A percentile compares a stretch with the other conserved stretches of the same genome.
phyloP scores from a whole-genome alignment of 805 yeast species.

The Yarrowia sp. region DNA sequence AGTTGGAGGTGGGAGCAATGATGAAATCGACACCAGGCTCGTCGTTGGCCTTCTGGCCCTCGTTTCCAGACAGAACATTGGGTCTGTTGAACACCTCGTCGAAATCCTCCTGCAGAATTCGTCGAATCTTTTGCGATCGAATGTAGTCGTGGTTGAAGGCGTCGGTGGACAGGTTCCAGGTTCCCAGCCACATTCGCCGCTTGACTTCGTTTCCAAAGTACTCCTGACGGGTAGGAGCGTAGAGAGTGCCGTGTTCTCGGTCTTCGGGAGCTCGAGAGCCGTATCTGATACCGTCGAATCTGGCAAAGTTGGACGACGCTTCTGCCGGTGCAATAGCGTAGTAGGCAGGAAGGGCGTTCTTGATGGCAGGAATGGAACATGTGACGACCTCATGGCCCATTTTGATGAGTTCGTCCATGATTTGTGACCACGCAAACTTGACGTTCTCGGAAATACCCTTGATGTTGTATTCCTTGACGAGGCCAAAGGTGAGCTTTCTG shows the following conservation, averaged over 20 bases:
- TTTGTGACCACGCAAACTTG: slow-evolving; percentile 56
- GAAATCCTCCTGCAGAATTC: slow-evolving; percentile 67
- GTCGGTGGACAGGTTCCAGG: slow-evolving; percentile 80
- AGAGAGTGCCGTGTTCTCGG: slow-evolving; percentile 51
- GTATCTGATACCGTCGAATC: slow-evolving; percentile 90
- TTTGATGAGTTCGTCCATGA: slow-evolving; percentile 55
- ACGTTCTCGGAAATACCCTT: slow-evolving; percentile 60
- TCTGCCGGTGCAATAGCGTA: slow-evolving; percentile 91
- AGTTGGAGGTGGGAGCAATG: slow-evolving; percentile 72
- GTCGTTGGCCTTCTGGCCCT: slow-evolving; percentile 46
- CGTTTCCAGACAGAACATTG: slow-evolving; percentile 53
- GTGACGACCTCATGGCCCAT: slow-evolving; percentile 63
- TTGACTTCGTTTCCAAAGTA: slow-evolving; percentile 86
- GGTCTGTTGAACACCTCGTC: slow-evolving; percentile 63
- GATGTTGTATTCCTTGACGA: slow-evolving; percentile 71
- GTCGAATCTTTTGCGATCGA: slow-evolving; percentile 74
- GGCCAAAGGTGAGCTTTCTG: slow-evolving; percentile 63
- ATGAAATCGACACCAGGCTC: slow-evolving; percentile 63
- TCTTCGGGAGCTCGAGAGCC: slow-evolving; percentile 61
- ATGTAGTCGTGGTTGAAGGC: slow-evolving; percentile 74
- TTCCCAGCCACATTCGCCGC: slow-evolving; percentile 83
- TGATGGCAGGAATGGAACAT: slow-evolving; percentile 74
- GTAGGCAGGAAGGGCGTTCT: slow-evolving; percentile 75
- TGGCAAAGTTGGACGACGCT: slow-evolving; percentile 87
- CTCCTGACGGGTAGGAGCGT: slow-evolving; percentile 63